phyloP scores from a whole-genome alignment of 208 protist genomes.

The Leishmania guyanensis region DNA sequence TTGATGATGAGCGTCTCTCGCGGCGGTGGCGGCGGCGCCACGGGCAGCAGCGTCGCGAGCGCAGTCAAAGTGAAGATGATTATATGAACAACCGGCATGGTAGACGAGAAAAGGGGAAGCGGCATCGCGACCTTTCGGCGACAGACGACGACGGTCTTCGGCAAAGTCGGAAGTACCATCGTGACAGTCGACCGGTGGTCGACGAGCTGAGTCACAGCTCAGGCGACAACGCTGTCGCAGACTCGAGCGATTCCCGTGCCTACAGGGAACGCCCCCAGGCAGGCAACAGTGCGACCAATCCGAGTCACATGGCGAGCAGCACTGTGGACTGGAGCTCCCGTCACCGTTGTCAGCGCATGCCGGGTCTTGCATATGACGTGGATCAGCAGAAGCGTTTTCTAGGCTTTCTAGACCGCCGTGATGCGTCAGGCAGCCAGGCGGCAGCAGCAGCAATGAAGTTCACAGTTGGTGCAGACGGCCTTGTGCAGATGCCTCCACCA shows the following conservation, averaged over 20 bases:
- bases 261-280: background rate
- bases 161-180: constrained; percentile 14
- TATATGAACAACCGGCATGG: background rate
- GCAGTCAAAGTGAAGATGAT: constrained; percentile 2
- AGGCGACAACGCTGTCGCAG: background rate
- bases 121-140: background rate
- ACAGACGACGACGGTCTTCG: background rate
- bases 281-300: background rate
- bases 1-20: constrained; percentile 6
- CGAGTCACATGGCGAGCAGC: background rate
- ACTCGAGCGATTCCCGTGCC: background rate
- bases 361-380: constrained; percentile 22
- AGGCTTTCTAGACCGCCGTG: constrained; percentile 22
- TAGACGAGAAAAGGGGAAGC: background rate
- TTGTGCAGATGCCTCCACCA: constrained; percentile 36
- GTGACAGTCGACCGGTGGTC: background rate
- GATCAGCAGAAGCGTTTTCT: constrained; percentile 29
- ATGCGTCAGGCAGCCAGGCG: constrained; percentile 7
- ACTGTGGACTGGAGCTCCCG: constrained; percentile 29
- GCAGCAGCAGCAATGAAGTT: constrained; percentile 21
- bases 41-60: background rate
- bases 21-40: background rate
- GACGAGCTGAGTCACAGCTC: constrained; percentile 1
- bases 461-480: constrained; percentile 25
- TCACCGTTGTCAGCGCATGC: constrained; percentile 22